A percentile compares a stretch with the other conserved stretches of the same genome.
These are phyloP conservation scores for Suhomyces choctaworum DNA, from an alignment of 1,139 yeast species.

Conservation along the genomic window DNA sequence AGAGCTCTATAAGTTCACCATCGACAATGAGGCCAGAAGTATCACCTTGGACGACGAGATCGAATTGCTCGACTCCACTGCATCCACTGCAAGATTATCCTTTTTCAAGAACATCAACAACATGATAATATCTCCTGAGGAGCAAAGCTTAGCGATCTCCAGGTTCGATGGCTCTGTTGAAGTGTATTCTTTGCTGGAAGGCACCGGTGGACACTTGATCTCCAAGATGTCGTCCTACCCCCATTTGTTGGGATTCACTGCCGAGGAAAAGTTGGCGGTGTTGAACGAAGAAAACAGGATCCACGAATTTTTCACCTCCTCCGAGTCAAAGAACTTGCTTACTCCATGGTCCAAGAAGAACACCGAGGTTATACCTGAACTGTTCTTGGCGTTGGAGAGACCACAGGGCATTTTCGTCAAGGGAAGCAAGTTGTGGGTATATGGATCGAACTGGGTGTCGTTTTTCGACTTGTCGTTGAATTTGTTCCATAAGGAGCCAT, in stretches of 20 bases:
- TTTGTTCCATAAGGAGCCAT: slow-evolving; percentile 33
- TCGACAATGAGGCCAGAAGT: slow-evolving; percentile 29
- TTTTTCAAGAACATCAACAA: slow-evolving; percentile 50
- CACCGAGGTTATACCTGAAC: slow-evolving; percentile 71
- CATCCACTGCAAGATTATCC: slow-evolving; percentile 25
- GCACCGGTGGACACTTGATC: slow-evolving; percentile 25
- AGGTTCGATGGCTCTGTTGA: slow-evolving; percentile 70
- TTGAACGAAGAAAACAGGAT: slow-evolving; percentile 75
- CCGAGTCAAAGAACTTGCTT: slow-evolving; percentile 36
- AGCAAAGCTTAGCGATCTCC: slow-evolving; percentile 51
- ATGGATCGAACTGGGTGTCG: slow-evolving; percentile 85
- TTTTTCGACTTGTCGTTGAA: slow-evolving; percentile 69
- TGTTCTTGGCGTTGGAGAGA: slow-evolving; percentile 57
- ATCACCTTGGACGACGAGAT: slow-evolving; percentile 42
- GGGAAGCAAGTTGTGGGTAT: slow-evolving; percentile 61
- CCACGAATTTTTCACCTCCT: slow-evolving; percentile 53
- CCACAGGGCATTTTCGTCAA: slow-evolving; percentile 70
- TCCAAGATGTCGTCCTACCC: slow-evolving; percentile 60
- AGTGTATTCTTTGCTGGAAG: slow-evolving; percentile 32
- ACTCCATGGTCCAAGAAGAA: slow-evolving; percentile 82
- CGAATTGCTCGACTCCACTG: slow-evolving; percentile 33
- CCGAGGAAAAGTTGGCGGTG: slow-evolving; percentile 54
- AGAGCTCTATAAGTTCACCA: slow-evolving; percentile 54
- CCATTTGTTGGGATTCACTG: slow-evolving; percentile 61
- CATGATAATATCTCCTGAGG: slow-evolving; percentile 48